Evolutionary conservation across 352 stramenopile genomes (phyloP), one percentile per base, ranked within the genome.

Genomic region (Phytophthora tentaculata): DNA sequence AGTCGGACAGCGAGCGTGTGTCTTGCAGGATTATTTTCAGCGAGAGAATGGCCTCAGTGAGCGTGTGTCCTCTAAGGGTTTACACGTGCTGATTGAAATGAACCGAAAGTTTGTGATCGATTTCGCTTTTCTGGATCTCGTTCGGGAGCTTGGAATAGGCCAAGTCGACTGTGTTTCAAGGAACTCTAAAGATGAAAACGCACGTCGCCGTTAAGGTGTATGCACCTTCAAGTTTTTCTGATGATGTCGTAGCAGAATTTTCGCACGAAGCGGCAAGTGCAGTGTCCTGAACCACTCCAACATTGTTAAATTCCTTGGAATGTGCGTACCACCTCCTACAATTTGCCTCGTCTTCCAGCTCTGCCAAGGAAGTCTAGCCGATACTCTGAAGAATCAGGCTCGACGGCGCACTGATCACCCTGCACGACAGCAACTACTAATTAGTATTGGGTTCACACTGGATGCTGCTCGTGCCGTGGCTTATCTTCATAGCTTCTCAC

Each of bases 31-130:
- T 24, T 28, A 71, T 9, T 79, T 83, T 48, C 62, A 74, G n/a
- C 56, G 64, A 2, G 59, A 69, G 8, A 69, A 77, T 45, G 50
- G 53, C 2, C 39, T 82, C 1, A 65, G 71, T 10, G 77, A 86
- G 22, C 65, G 66, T 0, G 49, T 83, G 2, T 85, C 77, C 0
- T 76, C 74, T 5, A 29, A 83, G 41, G 77, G 72, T 22, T 68
- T 88, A 0, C 77, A 88, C 44, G 44, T 80, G 12, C 56, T 88
- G 9, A 86, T 88, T 47, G 79, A 86, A 41, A 76, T 83, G 71
- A 79, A 88, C 32, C 74, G 74, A 9, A 86, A 82, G 28, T 68
- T 71, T 56, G 62, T 88, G 28, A 81, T 88, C 24, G 80, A 88
- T 44, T 88, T 88, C 54, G 77, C 77, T 10, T 82, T 82, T 45